These are phyloP conservation scores for Arthrobotrys megalospora DNA, from an alignment of 2,329 filamentous ascomycete species.

Conservation along the genomic window DNA sequence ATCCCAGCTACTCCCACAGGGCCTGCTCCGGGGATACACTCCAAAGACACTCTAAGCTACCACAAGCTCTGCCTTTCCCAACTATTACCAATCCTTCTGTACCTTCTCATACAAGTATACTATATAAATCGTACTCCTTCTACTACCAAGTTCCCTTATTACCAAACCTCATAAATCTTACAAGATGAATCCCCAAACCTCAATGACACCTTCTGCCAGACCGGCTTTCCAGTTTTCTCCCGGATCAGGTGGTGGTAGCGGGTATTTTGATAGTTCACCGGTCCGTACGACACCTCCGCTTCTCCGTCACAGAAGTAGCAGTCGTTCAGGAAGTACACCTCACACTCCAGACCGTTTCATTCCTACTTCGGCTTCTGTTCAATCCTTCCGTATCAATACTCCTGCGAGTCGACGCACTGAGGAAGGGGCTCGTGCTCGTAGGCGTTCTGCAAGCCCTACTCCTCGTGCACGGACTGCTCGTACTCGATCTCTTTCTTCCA, in stretches of 20 bases:
- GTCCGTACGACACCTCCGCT: slow-evolving; percentile 27
- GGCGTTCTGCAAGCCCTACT: slow-evolving; percentile 59
- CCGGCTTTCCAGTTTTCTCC: slow-evolving; percentile 17
- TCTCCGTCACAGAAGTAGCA: slow-evolving; percentile 46
- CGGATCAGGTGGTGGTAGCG: background rate
- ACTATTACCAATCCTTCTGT: slow-evolving; percentile 53
- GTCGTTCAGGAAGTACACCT: slow-evolving; percentile 53
- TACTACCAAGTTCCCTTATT: background rate
- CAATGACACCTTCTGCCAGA: slow-evolving; percentile 51
- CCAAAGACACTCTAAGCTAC: slow-evolving; percentile 9
- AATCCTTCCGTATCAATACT: slow-evolving; percentile 64
- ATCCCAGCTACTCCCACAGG: background rate
- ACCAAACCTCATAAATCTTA: background rate
- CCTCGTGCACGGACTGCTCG: slow-evolving; percentile 60
- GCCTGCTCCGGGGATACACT: background rate
- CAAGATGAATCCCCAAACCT: slow-evolving; percentile 30
- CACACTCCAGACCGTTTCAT: slow-evolving; percentile 64
- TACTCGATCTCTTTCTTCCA: slow-evolving; percentile 45
- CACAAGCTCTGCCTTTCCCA: slow-evolving; percentile 29
- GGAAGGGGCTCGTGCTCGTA: slow-evolving; percentile 62
- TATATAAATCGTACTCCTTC: background rate
- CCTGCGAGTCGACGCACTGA: slow-evolving; percentile 62
- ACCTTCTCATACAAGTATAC: background rate
- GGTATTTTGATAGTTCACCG: slow-evolving; percentile 34
- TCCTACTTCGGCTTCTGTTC: slow-evolving; percentile 62